Conservation (phyloP, 441 rosid species). For the Populus hybrid region DNA sequence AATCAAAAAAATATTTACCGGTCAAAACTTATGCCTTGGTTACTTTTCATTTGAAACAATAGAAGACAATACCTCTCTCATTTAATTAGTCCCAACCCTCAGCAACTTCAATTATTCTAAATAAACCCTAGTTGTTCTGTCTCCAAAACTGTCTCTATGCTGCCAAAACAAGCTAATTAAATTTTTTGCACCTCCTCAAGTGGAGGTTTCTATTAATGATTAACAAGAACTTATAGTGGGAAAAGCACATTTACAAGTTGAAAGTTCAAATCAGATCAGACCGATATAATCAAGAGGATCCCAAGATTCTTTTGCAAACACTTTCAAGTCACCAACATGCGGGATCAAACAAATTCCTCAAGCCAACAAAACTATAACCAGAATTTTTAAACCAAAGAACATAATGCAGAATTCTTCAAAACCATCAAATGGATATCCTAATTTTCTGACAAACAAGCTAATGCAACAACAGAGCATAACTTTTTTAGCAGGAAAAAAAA, state of each 20-base stretch:
- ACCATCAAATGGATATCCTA: not conserved
- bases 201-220: not conserved
- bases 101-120: not conserved
- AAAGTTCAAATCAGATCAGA: not conserved
- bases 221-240: not conserved
- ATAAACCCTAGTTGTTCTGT: not conserved
- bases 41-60: not conserved
- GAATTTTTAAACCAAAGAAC: not conserved
- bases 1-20: no score
- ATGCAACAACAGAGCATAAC: not conserved
- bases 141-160: not conserved
- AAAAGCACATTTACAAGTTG: not conserved
- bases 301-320: conserved; percentile 8
- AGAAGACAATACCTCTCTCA: not conserved
- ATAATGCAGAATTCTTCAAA: not conserved
- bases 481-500: not conserved
- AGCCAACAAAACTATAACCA: conserved; percentile 5
- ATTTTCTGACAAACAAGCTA: not conserved
- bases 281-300: conserved; percentile 17
- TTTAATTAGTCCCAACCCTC: not conserved
- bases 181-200: not conserved
- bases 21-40: not conserved
- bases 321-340: conserved; percentile 4
- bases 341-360: conserved; percentile 11
- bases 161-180: conserved; percentile 4